A percentile compares a stretch with the other conserved stretches of the same genome.
Evolutionary conservation across 306 rosid species (phyloP).

Genomic region (Medicago arabica): DNA sequence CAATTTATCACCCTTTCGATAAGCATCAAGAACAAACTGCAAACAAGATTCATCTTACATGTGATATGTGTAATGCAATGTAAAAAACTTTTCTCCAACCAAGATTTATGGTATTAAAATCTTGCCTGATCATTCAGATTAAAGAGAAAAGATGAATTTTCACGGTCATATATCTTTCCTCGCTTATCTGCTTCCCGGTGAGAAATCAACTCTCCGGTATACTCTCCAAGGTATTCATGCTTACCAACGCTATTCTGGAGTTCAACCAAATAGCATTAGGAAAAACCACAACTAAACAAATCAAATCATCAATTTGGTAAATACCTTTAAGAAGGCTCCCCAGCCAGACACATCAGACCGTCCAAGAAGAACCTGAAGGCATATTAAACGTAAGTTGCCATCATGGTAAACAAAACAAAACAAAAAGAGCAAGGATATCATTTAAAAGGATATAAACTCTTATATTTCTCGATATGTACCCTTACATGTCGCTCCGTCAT

Average conservation of each 20-base stretch:
- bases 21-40: slow-evolving; percentile 99
- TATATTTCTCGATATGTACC: not conserved
- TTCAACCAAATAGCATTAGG: slow-evolving; percentile 44
- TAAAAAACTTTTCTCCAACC: not conserved
- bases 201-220: slow-evolving; percentile 96
- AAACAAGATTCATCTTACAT: slow-evolving; percentile 30
- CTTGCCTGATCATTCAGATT: slow-evolving; percentile 98
- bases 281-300: slow-evolving; percentile 23
- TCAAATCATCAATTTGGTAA: slow-evolving; percentile 22
- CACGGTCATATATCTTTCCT: slow-evolving; percentile 98
- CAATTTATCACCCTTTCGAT: slow-evolving; percentile 94
- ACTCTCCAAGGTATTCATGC: slow-evolving; percentile 99
- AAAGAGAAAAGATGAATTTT: slow-evolving; percentile 97
- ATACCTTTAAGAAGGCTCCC: slow-evolving; percentile 98
- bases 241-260: slow-evolving; percentile 93
- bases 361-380: slow-evolving; percentile 88
- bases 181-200: slow-evolving; percentile 99
- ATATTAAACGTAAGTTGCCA: slow-evolving; percentile 33
- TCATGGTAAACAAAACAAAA: slow-evolving; percentile 12
- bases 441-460: slow-evolving; percentile 15
- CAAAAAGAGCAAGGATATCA: not conserved
- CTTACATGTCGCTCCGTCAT: slow-evolving; percentile 11
- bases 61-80: slow-evolving; percentile 4
- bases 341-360: slow-evolving; percentile 97
- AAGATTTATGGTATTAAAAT: not conserved